Base-by-base conservation (phyloP, 768 basidiomycete genomes). In the Kwoniella sp. region DNA sequence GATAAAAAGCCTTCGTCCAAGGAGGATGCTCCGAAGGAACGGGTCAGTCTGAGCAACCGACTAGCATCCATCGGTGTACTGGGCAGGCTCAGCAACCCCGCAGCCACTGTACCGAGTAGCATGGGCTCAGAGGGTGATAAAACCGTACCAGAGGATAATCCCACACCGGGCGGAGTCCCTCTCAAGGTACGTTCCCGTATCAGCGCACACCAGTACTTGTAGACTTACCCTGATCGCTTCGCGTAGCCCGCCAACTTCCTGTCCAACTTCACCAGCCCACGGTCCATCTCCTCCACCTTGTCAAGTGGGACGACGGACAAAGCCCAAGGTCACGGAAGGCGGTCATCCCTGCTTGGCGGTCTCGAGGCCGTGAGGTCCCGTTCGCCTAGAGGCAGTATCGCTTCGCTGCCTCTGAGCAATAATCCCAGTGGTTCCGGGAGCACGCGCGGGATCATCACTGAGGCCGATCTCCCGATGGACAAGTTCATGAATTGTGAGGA, bases 11-110 rank as follows among this genome's bases (percentile, higher is more conserved):
- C n/a, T n/a, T n/a, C 19, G 33, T 48, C 53, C 40, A 31, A 66
- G 53, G 51, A 56, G n/a, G 51, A 60, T 19, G 36, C 28, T 15
- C 34, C 38, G 1, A 59, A 59, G 27, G 76, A 79, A 34, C 76
- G 89, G 49, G 85, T 83, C 73, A 91, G 83, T 60, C 73, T 96
- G 36, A 81, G 86, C 15, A 90, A 91, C 75, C 79, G 91, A 31
- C 73, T 96, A 63, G 87, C 89, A 6, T 82, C 81, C 53, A 81
- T 92, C 72, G 84, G 87, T 6, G 66, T 62, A 1, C 49, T 66
- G 33, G 67, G 62, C 4, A 57, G 53, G 45, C 28, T 59, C n/a
- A 43, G 55, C 17, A 54, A 45, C 32, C 42, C 52, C 11, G 49
- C 32, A 15, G 22, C 43, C 28, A 22, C 40, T 42, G 23, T 33